Evolutionary conservation across 768 basidiomycete species (phyloP), one percentile per base, ranked within the genome.

Genomic region (Holtermanniella nyarrowii): DNA sequence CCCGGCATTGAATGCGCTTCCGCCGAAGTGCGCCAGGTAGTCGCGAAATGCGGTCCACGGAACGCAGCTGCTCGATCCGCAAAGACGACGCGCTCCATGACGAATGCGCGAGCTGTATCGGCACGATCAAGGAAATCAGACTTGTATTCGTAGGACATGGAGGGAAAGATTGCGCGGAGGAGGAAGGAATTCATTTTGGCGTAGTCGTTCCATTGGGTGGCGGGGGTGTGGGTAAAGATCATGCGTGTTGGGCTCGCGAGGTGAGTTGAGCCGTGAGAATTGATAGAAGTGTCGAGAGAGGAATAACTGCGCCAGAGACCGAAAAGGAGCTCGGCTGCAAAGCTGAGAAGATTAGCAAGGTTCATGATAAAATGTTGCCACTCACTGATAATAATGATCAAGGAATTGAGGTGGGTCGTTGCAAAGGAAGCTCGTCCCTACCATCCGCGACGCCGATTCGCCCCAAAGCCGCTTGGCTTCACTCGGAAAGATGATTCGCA

Each of bases 301-400:
- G 87, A 79, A 69, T 91, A 93, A 0, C 88, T 82, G 5, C 88
- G 79, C 90, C 90, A 93, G 60, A 91, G 80, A 39, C 90, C 90
- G 57, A 88, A 87, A 74, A 86, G 84, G 18, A 90, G 79, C 65
- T 96, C 90, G 3, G 90, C 89, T 26, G 84, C 80, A 80, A 86
- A 90, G 63, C 65, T 62, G 48, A 12, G 27, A 21, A 14, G 20
- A 40, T 3, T 37, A 23, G 2, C 13, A 47, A 18, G 14, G 22
- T 18, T 23, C n/a, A 7, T n/a, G 22, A 20, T 5, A n/a, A 21
- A 1, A 39, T 2, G 27, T 7, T 23, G 24, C 11, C n/a, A 53
- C 66, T 51, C 44, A 65, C 56, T 96, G 89, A 68, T 89, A 93
- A 68, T 91, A 93, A 71, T 93, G 89, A 1, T 84, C 85, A 50